phyloP scores from a whole-genome alignment of 192 early-diverging fungal genomes.

The Coemansia furcata region DNA sequence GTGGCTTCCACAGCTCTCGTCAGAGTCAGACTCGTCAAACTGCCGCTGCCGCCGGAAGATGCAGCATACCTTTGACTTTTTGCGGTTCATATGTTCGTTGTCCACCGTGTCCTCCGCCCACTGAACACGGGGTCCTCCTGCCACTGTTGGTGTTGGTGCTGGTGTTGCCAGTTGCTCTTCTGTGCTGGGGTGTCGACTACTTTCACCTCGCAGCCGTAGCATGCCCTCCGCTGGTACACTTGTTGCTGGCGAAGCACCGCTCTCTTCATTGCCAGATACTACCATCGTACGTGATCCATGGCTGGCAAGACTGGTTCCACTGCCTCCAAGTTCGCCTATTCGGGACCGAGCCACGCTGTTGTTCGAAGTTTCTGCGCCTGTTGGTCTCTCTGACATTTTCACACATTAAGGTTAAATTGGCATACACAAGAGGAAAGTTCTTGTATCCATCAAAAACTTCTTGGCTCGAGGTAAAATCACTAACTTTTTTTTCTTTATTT shows the following conservation, averaged over 20 bases:
- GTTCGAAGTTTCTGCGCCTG: neutral
- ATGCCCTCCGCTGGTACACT: neutral
- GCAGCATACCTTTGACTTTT: constrained; percentile 57
- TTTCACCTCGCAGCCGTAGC: constrained; percentile 25
- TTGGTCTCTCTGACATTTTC: neutral
- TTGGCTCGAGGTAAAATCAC: neutral
- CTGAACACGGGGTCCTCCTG: constrained; percentile 12
- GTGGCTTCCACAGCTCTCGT: constrained; percentile 13
- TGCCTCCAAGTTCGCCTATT: neutral
- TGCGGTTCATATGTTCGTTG: constrained; percentile 47
- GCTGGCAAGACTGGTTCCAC: constrained; percentile 14
- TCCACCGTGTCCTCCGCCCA: constrained; percentile 53
- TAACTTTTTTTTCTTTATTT: neutral
- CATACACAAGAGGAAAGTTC: neutral
- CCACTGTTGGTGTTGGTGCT: neutral
- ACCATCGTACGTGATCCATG: constrained; percentile 39
- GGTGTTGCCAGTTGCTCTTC: neutral
- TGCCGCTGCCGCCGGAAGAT: constrained; percentile 44
- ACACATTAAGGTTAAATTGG: too few species aligned
- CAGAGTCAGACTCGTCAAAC: constrained; percentile 55
- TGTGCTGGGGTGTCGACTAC: neutral
- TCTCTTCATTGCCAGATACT: neutral
- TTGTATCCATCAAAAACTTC: neutral
- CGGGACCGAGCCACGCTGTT: neutral
- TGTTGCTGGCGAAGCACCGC: neutral